Percentiles rank a stretch among this genome's conserved stretches.
Conservation (phyloP, 257 asterid species). For the Nicotiana knightiana region DNA sequence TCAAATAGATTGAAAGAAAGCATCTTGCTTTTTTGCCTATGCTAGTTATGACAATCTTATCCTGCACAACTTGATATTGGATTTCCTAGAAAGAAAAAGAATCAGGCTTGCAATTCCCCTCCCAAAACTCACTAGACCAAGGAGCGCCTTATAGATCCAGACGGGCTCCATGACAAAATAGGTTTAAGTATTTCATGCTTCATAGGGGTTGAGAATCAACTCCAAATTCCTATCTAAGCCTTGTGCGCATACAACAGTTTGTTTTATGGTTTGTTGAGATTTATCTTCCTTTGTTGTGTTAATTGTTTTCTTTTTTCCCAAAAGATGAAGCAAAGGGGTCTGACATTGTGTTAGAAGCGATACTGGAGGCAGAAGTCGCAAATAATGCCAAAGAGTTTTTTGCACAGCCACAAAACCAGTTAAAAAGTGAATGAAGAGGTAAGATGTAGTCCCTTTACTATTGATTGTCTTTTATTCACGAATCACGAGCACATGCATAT, state of each 20-base stretch:
- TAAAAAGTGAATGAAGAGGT: slow-evolving; percentile 32
- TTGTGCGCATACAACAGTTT: background rate
- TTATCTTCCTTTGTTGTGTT: background rate
- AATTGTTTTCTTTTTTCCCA: background rate
- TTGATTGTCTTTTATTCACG: background rate
- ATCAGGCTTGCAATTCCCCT: background rate
- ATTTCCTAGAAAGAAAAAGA: background rate
- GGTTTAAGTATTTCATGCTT: background rate
- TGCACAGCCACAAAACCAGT: slow-evolving; percentile 41
- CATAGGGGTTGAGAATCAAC: background rate
- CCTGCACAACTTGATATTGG: background rate
- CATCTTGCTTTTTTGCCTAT: background rate
- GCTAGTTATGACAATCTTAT: background rate
- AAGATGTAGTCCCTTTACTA: background rate
- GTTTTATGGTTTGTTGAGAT: background rate
- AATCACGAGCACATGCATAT: background rate
- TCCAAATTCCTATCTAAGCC: background rate
- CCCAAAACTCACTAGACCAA: background rate
- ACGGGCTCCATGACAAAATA: background rate
- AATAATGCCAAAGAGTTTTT: slow-evolving; percentile 61
- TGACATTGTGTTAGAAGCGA: slow-evolving; percentile 77
- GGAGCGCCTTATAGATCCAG: background rate
- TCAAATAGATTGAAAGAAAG: background rate
- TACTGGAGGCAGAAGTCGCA: slow-evolving; percentile 89
- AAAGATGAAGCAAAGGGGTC: slow-evolving; percentile 57